A percentile compares a stretch with the other conserved stretches of the same genome.
Evolutionary conservation across 2,329 filamentous ascomycete species (phyloP).

Genomic region (Zarea fungicola): DNA sequence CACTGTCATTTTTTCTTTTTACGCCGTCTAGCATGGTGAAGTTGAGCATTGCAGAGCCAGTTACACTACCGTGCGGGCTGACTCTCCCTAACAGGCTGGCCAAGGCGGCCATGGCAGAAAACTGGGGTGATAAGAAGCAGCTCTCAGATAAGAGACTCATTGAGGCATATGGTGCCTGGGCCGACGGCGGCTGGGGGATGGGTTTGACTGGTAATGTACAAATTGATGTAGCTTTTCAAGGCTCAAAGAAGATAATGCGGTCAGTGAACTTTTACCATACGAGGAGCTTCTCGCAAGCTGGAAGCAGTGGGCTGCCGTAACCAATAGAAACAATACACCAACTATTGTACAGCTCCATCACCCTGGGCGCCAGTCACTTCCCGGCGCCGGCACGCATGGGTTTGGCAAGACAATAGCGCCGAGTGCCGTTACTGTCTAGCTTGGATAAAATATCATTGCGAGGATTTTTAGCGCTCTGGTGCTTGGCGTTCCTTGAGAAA

Average conservation of each 20-base stretch:
- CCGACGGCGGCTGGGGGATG: slow-evolving; percentile 47
- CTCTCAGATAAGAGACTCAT: slow-evolving; percentile 38
- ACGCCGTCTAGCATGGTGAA: too few relatives aligned
- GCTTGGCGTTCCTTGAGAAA: slow-evolving; percentile 51
- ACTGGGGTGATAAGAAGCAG: slow-evolving; percentile 34
- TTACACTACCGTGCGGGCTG: slow-evolving; percentile 51
- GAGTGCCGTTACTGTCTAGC: slow-evolving; percentile 35
- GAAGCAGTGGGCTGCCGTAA: slow-evolving; percentile 30
- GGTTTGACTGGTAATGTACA: slow-evolving; percentile 47
- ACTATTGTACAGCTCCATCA: slow-evolving; percentile 43
- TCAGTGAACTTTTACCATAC: slow-evolving; percentile 21
- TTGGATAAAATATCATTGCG: slow-evolving; percentile 35
- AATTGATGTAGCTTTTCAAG: slow-evolving; percentile 33
- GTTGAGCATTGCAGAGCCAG: slow-evolving; percentile 24
- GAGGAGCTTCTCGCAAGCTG: slow-evolving; percentile 30
- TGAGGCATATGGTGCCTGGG: slow-evolving; percentile 48
- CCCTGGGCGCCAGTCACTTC: slow-evolving; percentile 39
- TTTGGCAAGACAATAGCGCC: slow-evolving; percentile 38
- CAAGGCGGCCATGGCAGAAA: slow-evolving; percentile 47
- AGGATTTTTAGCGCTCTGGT: slow-evolving; percentile 27
- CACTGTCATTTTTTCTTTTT: too few relatives aligned
- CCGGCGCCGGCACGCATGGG: slow-evolving; percentile 31
- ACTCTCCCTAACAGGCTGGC: slow-evolving; percentile 49
- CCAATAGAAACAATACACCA: slow-evolving; percentile 29
- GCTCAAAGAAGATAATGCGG: slow-evolving; percentile 28